A percentile compares a stretch with the other conserved stretches of the same genome.
phyloP scores from a whole-genome alignment of 345 rosid species.

The Salix arbutifolia region DNA sequence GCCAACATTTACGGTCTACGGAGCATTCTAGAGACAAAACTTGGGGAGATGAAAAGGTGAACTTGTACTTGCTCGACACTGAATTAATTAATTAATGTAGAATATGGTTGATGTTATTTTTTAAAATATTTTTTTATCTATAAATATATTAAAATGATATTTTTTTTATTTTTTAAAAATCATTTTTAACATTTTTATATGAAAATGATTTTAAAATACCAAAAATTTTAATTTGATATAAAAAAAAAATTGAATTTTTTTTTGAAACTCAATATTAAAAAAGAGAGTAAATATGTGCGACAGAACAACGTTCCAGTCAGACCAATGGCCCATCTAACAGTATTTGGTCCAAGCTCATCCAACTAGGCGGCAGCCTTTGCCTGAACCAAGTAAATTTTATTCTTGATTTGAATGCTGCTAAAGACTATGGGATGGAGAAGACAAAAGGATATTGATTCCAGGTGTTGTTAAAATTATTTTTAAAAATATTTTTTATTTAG shows the following conservation, averaged over 20 bases:
- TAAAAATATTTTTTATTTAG: no score
- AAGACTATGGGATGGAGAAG: not conserved
- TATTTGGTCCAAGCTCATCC: conserved; percentile 7
- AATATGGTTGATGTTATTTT: no score
- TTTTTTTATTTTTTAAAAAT: no score
- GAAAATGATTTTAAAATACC: no score
- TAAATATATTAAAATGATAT: no score
- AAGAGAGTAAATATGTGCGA: conserved; percentile 9
- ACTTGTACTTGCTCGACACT: conserved; percentile 41
- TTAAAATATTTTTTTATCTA: no score
- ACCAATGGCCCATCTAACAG: conserved; percentile 19
- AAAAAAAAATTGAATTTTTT: no score
- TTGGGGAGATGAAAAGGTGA: not conserved
- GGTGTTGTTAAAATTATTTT: no score
- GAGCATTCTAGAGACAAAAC: not conserved
- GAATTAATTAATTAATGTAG: conserved; percentile 7
- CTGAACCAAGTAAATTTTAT: not conserved
- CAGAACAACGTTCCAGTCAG: conserved; percentile 28
- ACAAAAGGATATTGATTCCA: no score
- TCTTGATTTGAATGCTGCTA: not conserved
- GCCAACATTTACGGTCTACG: not conserved
- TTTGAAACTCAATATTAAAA: no score
- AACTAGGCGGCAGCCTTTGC: conserved; percentile 9
- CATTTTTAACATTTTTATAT: no score
- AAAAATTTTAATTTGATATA: no score